phyloP scores from a whole-genome alignment of 257 asterid genomes.

The Nemophila menziesii region DNA sequence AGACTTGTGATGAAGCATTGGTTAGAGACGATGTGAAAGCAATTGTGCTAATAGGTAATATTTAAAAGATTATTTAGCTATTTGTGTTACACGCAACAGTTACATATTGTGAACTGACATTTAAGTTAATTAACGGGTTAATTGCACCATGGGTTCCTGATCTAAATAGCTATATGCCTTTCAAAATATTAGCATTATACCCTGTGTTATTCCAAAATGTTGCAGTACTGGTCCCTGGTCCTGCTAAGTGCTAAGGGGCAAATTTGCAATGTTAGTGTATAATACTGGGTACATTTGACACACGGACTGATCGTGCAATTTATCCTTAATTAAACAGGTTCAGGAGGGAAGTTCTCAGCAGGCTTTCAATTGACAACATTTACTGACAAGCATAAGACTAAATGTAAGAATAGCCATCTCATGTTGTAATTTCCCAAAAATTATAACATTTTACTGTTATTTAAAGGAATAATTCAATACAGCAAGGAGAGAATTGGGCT shows the following conservation, averaged over 20 bases:
- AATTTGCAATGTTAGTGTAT: no score
- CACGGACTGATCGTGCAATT: no score
- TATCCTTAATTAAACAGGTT: conserved; percentile 18
- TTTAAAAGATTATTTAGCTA: neutral
- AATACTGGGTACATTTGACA: no score
- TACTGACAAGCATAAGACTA: conserved; percentile 20
- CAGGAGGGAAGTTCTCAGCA: conserved; percentile 35
- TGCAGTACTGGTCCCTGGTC: no score
- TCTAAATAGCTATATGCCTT: no score
- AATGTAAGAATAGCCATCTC: conserved; percentile 24
- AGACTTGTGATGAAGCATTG: conserved; percentile 25
- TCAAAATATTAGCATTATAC: no score
- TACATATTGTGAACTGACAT: neutral
- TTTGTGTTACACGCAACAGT: neutral
- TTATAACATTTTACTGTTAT: conserved; percentile 6
- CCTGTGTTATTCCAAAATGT: no score
- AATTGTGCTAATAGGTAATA: conserved; percentile 40
- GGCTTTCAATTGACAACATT: conserved; percentile 38
- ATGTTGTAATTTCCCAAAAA: neutral
- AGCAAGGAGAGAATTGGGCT: conserved; percentile 32
- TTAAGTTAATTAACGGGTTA: no score
- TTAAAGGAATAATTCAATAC: conserved; percentile 12
- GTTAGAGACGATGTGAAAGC: conserved; percentile 41
- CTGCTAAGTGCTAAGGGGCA: no score
- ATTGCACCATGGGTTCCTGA: no score